Conservation (phyloP, 352 stramenopile genomes). For the Phytophthora crassamura region DNA sequence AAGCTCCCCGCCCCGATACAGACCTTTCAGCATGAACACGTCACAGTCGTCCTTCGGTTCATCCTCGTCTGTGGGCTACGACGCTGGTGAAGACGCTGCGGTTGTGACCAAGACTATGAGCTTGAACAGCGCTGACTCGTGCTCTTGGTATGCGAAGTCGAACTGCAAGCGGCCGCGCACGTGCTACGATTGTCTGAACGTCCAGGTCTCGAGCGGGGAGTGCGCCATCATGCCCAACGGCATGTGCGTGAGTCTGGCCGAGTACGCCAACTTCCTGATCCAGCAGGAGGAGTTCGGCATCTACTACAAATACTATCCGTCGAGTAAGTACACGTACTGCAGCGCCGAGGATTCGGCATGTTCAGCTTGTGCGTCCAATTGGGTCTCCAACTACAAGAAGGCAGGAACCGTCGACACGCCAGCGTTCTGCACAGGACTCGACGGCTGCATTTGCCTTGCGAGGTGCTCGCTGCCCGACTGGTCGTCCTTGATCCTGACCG, state of each 20-base stretch:
- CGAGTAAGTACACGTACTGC: conserved; percentile 45
- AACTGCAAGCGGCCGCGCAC: conserved; percentile 47
- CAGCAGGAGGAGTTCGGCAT: conserved; percentile 27
- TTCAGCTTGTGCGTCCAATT: conserved; percentile 28
- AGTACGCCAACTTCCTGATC: conserved; percentile 26
- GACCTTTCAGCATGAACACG: conserved; percentile 16
- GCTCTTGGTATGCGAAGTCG: conserved; percentile 41
- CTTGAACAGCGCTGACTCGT: conserved; percentile 34
- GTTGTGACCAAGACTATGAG: conserved; percentile 32
- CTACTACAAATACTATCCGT: conserved; percentile 39
- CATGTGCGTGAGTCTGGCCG: conserved; percentile 30
- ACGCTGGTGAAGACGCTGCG: conserved; percentile 7
- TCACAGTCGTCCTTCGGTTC: conserved; percentile 28
- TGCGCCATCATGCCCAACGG: conserved; percentile 35
- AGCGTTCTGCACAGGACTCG: conserved; percentile 24
- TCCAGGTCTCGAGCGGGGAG: conserved; percentile 22
- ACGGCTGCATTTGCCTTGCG: conserved; percentile 39
- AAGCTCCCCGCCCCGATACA: conserved; percentile 1
- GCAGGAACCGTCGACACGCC: conserved; percentile 26
- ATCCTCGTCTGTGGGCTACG: background rate
- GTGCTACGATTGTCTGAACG: conserved; percentile 70
- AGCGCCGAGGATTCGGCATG: conserved; percentile 29
- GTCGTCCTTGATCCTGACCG: conserved; percentile 27
- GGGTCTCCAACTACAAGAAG: conserved; percentile 29
- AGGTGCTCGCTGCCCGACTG: conserved; percentile 34